phyloP scores from a whole-genome alignment of 768 basidiomycete species.

The Leucogyrophana mollusca region DNA sequence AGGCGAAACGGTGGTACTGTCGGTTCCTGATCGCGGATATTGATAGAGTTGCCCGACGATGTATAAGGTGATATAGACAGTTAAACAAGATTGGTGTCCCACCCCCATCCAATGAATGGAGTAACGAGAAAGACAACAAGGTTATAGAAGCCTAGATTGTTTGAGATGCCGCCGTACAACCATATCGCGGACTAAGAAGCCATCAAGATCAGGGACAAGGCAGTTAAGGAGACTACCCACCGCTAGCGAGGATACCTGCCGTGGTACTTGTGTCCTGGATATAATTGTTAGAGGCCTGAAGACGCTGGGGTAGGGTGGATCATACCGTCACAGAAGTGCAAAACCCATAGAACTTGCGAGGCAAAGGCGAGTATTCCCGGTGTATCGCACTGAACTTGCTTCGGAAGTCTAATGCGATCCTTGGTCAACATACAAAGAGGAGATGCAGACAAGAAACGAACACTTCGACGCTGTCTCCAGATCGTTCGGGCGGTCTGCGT shows the following conservation, averaged over 20 bases:
- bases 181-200: conserved; percentile 68
- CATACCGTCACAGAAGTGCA: conserved; percentile 73
- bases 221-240: conserved; percentile 36
- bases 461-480: conserved; percentile 67
- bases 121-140: not conserved
- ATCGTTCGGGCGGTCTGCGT: conserved; percentile 66
- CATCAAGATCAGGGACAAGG: not conserved
- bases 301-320: not conserved
- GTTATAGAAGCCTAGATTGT: conserved; percentile 65
- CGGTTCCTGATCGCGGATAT: not conserved
- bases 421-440: not conserved
- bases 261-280: conserved; percentile 65
- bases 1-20: not conserved
- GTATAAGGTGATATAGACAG: not conserved
- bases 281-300: not conserved
- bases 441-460: conserved; percentile 30
- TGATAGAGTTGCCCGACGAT: not conserved
- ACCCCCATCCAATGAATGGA: not conserved
- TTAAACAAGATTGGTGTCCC: not conserved
- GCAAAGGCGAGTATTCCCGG: conserved; percentile 69
- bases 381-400: conserved; percentile 76
- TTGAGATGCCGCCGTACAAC: conserved; percentile 77
- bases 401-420: conserved; percentile 49
- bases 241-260: conserved; percentile 73
- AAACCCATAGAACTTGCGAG: conserved; percentile 76